phyloP scores from a whole-genome alignment of 768 basidiomycete genomes.

The Galerina marginata region DNA sequence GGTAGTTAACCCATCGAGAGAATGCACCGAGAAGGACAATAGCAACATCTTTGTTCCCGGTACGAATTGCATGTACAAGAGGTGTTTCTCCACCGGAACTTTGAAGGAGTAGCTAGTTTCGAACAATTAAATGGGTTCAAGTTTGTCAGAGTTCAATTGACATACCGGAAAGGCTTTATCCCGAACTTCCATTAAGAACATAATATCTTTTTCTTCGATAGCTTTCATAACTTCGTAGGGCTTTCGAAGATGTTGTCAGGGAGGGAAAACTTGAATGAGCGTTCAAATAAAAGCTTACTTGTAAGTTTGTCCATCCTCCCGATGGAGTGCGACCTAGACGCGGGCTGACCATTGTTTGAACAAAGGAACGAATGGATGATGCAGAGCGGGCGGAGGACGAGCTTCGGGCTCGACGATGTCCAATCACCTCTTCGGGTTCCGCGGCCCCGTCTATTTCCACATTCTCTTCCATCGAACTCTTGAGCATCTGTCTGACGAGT shows the following conservation, averaged over 20 bases:
- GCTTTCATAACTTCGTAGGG: conserved; percentile 77
- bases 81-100: conserved; percentile 88
- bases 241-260: conserved; percentile 26
- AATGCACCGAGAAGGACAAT: conserved; percentile 90
- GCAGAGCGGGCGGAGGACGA: conserved; percentile 31
- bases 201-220: conserved; percentile 83
- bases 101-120: conserved; percentile 72
- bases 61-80: conserved; percentile 88
- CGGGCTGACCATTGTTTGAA: conserved; percentile 29
- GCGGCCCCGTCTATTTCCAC: conserved; percentile 31
- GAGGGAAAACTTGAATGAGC: background rate
- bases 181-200: conserved; percentile 82
- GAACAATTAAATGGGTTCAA: background rate
- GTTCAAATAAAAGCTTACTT: conserved; percentile 24
- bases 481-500: conserved; percentile 54
- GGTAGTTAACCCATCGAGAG: conserved; percentile 88
- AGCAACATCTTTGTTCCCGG: conserved; percentile 84
- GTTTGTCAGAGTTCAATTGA: conserved; percentile 16
- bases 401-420: conserved; percentile 20
- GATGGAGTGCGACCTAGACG: conserved; percentile 21
- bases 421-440: conserved; percentile 17
- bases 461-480: conserved; percentile 24
- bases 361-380: conserved; percentile 39
- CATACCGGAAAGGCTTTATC: conserved; percentile 81
- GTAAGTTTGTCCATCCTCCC: conserved; percentile 31